Percentiles rank a stretch among this genome's conserved stretches.
phyloP scores from a whole-genome alignment of 495 filamentous ascomycete genomes.

The Talaromyces proteolyticus region DNA sequence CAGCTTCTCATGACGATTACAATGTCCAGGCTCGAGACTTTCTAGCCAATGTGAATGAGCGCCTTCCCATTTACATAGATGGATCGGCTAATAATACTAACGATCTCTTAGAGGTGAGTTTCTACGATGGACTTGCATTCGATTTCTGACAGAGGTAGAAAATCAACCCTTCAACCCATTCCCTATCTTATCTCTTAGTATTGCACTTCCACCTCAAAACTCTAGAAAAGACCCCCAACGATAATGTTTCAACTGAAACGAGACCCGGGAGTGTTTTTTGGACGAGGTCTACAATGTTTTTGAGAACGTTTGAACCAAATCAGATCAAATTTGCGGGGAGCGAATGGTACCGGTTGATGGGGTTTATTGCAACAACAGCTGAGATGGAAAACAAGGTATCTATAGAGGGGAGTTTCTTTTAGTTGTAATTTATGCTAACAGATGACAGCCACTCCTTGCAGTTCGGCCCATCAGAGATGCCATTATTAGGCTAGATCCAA shows the following conservation, averaged over 20 bases:
- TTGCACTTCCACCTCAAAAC: slow-evolving; percentile 27
- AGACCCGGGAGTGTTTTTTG: slow-evolving; percentile 35
- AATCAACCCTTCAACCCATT: slow-evolving; percentile 36
- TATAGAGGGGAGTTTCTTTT: background rate
- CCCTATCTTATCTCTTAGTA: slow-evolving; percentile 34
- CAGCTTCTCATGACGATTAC: slow-evolving; percentile 14
- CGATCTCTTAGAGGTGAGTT: slow-evolving; percentile 25
- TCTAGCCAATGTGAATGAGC: slow-evolving; percentile 17
- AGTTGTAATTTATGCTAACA: background rate
- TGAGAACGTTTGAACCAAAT: slow-evolving; percentile 48
- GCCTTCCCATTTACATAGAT: slow-evolving; percentile 12
- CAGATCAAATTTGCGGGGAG: slow-evolving; percentile 54
- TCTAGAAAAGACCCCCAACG: slow-evolving; percentile 15
- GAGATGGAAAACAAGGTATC: slow-evolving; percentile 30
- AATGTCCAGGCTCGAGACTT: slow-evolving; percentile 23
- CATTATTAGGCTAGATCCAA: slow-evolving; percentile 67
- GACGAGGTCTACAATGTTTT: slow-evolving; percentile 39
- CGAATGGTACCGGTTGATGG: slow-evolving; percentile 48
- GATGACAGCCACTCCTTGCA: slow-evolving; percentile 50
- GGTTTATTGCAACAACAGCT: slow-evolving; percentile 37
- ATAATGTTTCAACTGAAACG: slow-evolving; percentile 17
- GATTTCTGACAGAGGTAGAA: slow-evolving; percentile 17
- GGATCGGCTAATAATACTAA: slow-evolving; percentile 10
- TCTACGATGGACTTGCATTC: background rate
- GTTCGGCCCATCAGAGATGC: slow-evolving; percentile 56